Evolutionary conservation across 106 monocot species (phyloP).

Genomic region (Acorus gramineus): DNA sequence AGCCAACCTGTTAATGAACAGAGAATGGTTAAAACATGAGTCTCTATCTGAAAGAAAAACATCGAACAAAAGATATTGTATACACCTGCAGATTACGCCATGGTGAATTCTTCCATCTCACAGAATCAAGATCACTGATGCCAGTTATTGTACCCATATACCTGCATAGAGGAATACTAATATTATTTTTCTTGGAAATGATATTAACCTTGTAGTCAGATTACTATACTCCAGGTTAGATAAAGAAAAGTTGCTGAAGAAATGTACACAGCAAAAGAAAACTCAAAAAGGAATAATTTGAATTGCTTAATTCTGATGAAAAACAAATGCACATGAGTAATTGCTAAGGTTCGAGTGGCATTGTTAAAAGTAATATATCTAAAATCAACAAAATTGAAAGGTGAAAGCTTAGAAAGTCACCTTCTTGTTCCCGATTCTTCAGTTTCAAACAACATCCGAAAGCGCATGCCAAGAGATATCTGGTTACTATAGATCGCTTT

Average conservation of each 20-base stretch:
- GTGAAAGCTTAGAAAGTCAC: slow-evolving; percentile 8
- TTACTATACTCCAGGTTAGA: too few relatives aligned
- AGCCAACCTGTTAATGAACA: slow-evolving; percentile 58
- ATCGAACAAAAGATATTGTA: too few relatives aligned
- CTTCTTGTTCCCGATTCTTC: slow-evolving; percentile 81
- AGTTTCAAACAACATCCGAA: slow-evolving; percentile 81
- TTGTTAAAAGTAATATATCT: too few relatives aligned
- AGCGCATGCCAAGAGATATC: slow-evolving; percentile 69
- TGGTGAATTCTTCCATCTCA: slow-evolving; percentile 92
- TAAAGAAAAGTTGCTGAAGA: too few relatives aligned
- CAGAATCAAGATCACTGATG: slow-evolving; percentile 79
- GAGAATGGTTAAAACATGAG: not conserved
- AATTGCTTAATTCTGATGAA: too few relatives aligned
- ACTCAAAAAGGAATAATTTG: too few relatives aligned
- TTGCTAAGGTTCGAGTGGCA: too few relatives aligned
- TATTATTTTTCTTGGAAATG: too few relatives aligned
- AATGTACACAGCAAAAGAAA: too few relatives aligned
- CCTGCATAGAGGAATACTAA: slow-evolving; percentile 16
- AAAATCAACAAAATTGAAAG: not conserved
- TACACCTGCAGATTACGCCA: slow-evolving; percentile 91
- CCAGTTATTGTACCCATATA: slow-evolving; percentile 98
- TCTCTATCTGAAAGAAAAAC: too few relatives aligned
- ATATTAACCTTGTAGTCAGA: too few relatives aligned
- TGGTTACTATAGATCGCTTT: slow-evolving; percentile 57
- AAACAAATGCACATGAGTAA: too few relatives aligned